A percentile compares a stretch with the other conserved stretches of the same genome.
phyloP scores from a whole-genome alignment of 2,329 filamentous ascomycete species.

The Epichloe glyceriae region DNA sequence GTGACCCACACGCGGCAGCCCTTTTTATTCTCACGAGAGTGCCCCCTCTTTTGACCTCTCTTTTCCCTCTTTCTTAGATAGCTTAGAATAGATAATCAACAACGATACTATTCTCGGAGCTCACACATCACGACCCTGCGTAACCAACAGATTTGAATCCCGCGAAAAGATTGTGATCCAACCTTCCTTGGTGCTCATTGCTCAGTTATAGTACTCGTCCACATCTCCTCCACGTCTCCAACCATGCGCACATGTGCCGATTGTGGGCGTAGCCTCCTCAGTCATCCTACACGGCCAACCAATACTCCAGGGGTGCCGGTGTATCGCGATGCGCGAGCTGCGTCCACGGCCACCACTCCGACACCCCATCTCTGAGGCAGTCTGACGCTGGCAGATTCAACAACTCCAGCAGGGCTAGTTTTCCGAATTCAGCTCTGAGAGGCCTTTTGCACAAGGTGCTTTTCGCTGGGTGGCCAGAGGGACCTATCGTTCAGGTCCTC shows the following conservation, averaged over 20 bases:
- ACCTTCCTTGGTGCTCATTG: too few relatives aligned
- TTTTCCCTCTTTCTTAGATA: too few relatives aligned
- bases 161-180: too few relatives aligned
- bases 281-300: conserved; percentile 1
- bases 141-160: too few relatives aligned
- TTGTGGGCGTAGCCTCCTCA: not conserved
- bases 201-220: too few relatives aligned
- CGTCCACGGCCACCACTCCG: conserved; percentile 6
- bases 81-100: too few relatives aligned
- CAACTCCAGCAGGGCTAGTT: not conserved
- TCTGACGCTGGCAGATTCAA: conserved; percentile 9
- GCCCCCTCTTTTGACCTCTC: too few relatives aligned
- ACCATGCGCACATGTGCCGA: not conserved
- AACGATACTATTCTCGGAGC: too few relatives aligned
- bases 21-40: too few relatives aligned
- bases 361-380: not conserved
- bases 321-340: conserved; percentile 4
- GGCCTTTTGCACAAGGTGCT: conserved; percentile 7
- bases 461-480: conserved; percentile 12
- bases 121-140: too few relatives aligned
- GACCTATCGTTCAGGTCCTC: conserved; percentile 16
- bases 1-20: too few relatives aligned
- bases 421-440: not conserved
- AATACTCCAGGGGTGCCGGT: conserved; percentile 5
- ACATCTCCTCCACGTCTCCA: not conserved